phyloP scores from a whole-genome alignment of 148 eudicot genomes.

The Rhododendron ovatum region DNA sequence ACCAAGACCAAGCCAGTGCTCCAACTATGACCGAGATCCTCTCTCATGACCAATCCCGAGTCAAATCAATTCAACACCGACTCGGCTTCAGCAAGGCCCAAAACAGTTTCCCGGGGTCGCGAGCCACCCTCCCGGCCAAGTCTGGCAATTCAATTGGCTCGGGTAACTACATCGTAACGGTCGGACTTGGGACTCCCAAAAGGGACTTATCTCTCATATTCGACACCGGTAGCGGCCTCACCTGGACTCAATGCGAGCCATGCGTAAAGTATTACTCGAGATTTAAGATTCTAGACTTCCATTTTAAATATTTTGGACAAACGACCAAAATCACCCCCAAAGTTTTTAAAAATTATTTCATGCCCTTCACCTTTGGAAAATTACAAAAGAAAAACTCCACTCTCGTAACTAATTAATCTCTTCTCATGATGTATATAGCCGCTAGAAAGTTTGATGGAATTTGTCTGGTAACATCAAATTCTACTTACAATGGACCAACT shows the following conservation, averaged over 20 bases:
- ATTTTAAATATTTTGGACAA: too few relatives aligned
- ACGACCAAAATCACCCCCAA: too few relatives aligned
- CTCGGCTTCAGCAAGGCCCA: slow-evolving; percentile 5
- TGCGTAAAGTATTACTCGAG: slow-evolving; percentile 22
- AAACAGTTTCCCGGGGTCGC: background rate
- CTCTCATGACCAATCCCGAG: slow-evolving; percentile 50
- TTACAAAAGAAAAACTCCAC: too few relatives aligned
- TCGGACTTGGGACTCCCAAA: slow-evolving; percentile 63
- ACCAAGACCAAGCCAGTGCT: too few relatives aligned
- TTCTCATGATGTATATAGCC: too few relatives aligned
- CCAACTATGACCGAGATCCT: too few relatives aligned
- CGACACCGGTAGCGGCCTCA: slow-evolving; percentile 55
- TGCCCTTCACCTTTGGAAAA: too few relatives aligned
- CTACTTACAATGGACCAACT: too few relatives aligned
- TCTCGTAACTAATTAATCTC: too few relatives aligned
- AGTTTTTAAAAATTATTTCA: too few relatives aligned
- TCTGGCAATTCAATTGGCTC: slow-evolving; percentile 50
- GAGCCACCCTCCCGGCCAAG: slow-evolving; percentile 42
- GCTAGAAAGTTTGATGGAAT: too few relatives aligned
- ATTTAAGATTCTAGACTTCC: background rate
- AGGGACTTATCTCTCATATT: slow-evolving; percentile 55
- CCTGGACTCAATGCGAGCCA: slow-evolving; percentile 60
- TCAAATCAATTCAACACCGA: slow-evolving; percentile 44
- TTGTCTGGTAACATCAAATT: too few relatives aligned
- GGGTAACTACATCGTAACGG: slow-evolving; percentile 50